Percentiles rank a stretch among this genome's conserved stretches.
Conservation (phyloP, 495 filamentous ascomycete species). For the Penicillium roqueforti region DNA sequence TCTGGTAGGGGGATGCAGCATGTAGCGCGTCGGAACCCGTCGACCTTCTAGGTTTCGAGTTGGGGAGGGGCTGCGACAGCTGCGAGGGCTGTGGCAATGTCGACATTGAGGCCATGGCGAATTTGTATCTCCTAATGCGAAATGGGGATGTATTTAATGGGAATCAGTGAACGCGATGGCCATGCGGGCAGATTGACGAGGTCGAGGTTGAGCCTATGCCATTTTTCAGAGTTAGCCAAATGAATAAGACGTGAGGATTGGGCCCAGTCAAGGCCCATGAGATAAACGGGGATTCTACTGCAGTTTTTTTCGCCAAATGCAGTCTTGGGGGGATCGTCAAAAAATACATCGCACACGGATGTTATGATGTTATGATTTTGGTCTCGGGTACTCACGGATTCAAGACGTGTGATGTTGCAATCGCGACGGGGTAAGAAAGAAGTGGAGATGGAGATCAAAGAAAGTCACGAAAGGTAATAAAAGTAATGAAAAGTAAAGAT, state of each 20-base stretch:
- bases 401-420: conserved; percentile 22
- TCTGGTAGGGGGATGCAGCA: conserved; percentile 37
- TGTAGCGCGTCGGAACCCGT: conserved; percentile 46
- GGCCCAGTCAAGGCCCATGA: not conserved
- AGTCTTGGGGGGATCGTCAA: too few relatives aligned
- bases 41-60: conserved; percentile 66
- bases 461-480: too few relatives aligned
- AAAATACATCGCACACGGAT: not conserved
- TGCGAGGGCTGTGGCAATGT: conserved; percentile 59
- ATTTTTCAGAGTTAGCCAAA: not conserved
- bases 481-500: too few relatives aligned
- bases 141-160: conserved; percentile 1
- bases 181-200: conserved; percentile 10
- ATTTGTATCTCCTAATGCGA: conserved; percentile 7
- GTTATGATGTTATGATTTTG: not conserved
- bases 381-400: conserved; percentile 22
- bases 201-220: not conserved
- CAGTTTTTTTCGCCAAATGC: not conserved
- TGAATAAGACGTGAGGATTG: not conserved
- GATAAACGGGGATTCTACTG: not conserved
- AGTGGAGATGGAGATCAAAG: too few relatives aligned
- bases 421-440: conserved; percentile 12
- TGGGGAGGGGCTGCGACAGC: conserved; percentile 60
- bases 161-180: conserved; percentile 10
- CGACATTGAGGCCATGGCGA: conserved; percentile 53